Evolutionary conservation across 2,329 filamentous ascomycete species (phyloP).

Genomic region (Cercospora nicotianae): DNA sequence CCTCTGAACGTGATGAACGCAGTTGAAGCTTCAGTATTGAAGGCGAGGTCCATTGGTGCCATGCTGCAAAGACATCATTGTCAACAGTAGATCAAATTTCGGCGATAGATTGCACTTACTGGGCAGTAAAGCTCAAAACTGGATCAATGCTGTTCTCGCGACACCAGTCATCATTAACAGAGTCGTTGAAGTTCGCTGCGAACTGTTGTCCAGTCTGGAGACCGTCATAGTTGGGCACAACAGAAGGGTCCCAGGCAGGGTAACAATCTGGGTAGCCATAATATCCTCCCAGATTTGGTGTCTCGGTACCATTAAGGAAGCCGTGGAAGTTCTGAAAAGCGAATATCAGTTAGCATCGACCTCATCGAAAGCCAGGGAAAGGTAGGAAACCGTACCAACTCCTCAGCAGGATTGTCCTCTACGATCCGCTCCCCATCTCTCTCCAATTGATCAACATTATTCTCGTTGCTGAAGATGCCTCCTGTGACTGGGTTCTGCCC

Average conservation of each 20-base stretch:
- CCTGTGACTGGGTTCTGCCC: slow-evolving; percentile 58
- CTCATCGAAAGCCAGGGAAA: background rate
- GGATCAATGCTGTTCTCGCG: slow-evolving; percentile 39
- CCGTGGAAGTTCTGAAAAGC: slow-evolving; percentile 65
- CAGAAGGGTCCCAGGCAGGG: slow-evolving; percentile 60
- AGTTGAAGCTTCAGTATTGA: slow-evolving; percentile 56
- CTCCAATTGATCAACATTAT: slow-evolving; percentile 65
- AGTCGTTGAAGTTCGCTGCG: slow-evolving; percentile 51
- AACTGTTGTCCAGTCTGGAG: slow-evolving; percentile 51
- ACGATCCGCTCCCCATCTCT: slow-evolving; percentile 41
- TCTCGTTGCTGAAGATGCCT: slow-evolving; percentile 63
- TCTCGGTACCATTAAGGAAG: slow-evolving; percentile 53
- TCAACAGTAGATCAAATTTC: too few relatives aligned
- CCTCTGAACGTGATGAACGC: slow-evolving; percentile 73
- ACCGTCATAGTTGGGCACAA: slow-evolving; percentile 50
- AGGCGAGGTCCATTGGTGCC: slow-evolving; percentile 70
- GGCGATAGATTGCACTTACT: too few relatives aligned
- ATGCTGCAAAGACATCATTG: slow-evolving; percentile 39
- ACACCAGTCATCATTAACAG: slow-evolving; percentile 41
- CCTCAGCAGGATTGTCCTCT: slow-evolving; percentile 68
- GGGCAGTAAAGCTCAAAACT: slow-evolving; percentile 62
- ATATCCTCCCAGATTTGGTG: slow-evolving; percentile 52
- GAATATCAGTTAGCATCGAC: background rate
- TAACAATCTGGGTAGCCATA: slow-evolving; percentile 73
- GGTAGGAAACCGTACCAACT: slow-evolving; percentile 47